A percentile compares a stretch with the other conserved stretches of the same genome.
These are phyloP conservation scores for Fallopia convolvulus DNA, from an alignment of 148 eudicot species.

Conservation along the genomic window DNA sequence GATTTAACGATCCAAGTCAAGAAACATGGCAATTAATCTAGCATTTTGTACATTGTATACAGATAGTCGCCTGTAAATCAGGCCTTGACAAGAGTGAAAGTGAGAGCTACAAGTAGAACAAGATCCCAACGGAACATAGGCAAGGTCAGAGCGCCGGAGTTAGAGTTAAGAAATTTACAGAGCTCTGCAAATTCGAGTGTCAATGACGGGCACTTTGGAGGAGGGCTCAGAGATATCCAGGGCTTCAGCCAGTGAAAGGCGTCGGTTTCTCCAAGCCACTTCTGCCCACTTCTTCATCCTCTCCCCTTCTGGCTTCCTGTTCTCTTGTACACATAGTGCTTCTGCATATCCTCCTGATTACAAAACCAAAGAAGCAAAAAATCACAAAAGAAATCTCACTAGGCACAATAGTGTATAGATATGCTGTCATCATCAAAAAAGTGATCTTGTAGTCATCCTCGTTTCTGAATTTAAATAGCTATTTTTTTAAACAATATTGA, in stretches of 20 bases:
- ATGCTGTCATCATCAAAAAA: background rate
- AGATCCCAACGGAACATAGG: background rate
- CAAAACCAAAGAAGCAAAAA: background rate
- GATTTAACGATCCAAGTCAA: background rate
- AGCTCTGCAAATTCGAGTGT: slow-evolving; percentile 60
- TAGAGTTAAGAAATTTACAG: slow-evolving; percentile 26
- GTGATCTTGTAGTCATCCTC: background rate
- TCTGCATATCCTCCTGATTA: slow-evolving; percentile 79
- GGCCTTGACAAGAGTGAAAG: background rate
- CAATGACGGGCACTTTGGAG: slow-evolving; percentile 62
- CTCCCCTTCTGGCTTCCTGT: slow-evolving; percentile 73
- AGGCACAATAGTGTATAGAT: background rate
- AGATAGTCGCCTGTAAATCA: background rate
- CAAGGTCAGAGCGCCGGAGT: background rate
- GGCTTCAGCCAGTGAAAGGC: slow-evolving; percentile 79
- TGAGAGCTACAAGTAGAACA: background rate
- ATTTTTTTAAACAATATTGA: background rate
- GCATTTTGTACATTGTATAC: slow-evolving; percentile 6
- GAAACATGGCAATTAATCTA: background rate
- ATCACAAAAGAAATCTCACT: background rate
- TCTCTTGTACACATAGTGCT: slow-evolving; percentile 59
- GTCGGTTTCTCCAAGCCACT: slow-evolving; percentile 63
- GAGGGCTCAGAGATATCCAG: slow-evolving; percentile 51
- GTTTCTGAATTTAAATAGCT: background rate
- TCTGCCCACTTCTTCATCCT: slow-evolving; percentile 83